These are phyloP conservation scores for Priceomyces carsonii DNA, from an alignment of 805 yeast genomes.

Conservation along the genomic window DNA sequence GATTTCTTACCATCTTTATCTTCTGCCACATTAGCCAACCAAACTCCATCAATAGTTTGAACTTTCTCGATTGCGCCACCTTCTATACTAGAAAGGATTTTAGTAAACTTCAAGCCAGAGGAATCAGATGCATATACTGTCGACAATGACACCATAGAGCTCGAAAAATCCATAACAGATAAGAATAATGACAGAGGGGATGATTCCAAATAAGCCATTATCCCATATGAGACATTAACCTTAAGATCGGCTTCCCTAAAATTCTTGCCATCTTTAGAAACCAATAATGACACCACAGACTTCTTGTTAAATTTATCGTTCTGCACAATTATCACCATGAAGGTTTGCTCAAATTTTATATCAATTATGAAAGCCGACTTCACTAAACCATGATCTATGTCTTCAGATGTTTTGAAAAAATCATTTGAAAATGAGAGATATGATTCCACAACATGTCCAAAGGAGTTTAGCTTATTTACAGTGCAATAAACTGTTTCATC, in stretches of 20 bases:
- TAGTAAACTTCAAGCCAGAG: slow-evolving; percentile 51
- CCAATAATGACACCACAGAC: slow-evolving; percentile 40
- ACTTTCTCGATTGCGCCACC: slow-evolving; percentile 48
- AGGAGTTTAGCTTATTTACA: slow-evolving; percentile 34
- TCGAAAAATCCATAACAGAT: slow-evolving; percentile 22
- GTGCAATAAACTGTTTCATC: slow-evolving; percentile 34
- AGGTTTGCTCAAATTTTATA: slow-evolving; percentile 39
- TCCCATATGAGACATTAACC: slow-evolving; percentile 35
- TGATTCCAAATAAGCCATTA: slow-evolving; percentile 38
- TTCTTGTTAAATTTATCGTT: slow-evolving; percentile 42
- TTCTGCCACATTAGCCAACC: slow-evolving; percentile 48
- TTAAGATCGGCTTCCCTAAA: slow-evolving; percentile 44
- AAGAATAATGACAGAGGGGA: slow-evolving; percentile 36
- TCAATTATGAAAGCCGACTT: slow-evolving; percentile 32
- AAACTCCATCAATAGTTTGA: slow-evolving; percentile 59
- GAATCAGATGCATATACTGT: slow-evolving; percentile 57
- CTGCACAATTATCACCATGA: slow-evolving; percentile 40
- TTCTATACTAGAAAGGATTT: slow-evolving; percentile 42
- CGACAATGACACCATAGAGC: slow-evolving; percentile 17
- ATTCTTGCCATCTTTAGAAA: slow-evolving; percentile 47
- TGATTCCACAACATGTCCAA: slow-evolving; percentile 40
- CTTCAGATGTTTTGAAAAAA: slow-evolving; percentile 38
- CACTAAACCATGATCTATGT: slow-evolving; percentile 24
- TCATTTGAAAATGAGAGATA: slow-evolving; percentile 42
- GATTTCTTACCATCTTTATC: slow-evolving; percentile 13